Conservation (phyloP, 805 yeast genomes). For the Tetrapisispora iriomotensis region DNA sequence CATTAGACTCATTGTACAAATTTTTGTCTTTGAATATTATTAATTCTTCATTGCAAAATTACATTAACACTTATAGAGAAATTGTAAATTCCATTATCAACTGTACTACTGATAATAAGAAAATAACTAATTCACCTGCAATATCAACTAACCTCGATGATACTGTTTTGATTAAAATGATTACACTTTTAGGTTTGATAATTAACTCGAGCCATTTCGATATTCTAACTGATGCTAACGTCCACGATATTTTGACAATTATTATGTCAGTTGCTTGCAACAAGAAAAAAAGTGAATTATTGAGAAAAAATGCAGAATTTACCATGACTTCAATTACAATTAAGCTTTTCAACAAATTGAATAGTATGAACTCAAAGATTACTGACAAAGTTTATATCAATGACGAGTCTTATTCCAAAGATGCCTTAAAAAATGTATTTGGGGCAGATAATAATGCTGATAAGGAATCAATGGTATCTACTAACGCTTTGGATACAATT, state of each 20-base stretch:
- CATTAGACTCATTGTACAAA: conserved; percentile 64
- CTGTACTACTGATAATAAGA: conserved; percentile 89
- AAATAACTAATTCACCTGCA: conserved; percentile 63
- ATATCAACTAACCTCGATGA: conserved; percentile 44
- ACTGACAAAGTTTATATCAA: conserved; percentile 33
- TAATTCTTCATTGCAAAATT: conserved; percentile 44
- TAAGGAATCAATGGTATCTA: neutral
- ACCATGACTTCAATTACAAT: conserved; percentile 61
- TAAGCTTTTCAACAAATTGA: conserved; percentile 52
- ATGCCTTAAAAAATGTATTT: conserved; percentile 41
- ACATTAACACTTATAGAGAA: conserved; percentile 42
- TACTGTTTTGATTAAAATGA: conserved; percentile 71
- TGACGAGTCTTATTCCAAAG: conserved; percentile 39
- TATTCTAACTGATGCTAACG: conserved; percentile 61
- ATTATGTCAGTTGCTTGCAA: conserved; percentile 85
- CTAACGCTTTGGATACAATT: too few relatives aligned
- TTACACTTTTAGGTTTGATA: conserved; percentile 56
- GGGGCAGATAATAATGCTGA: conserved; percentile 11
- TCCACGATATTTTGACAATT: conserved; percentile 80
- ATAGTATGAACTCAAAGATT: conserved; percentile 39
- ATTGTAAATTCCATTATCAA: conserved; percentile 60
- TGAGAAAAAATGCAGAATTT: conserved; percentile 79
- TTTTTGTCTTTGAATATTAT: conserved; percentile 61
- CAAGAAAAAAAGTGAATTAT: conserved; percentile 77
- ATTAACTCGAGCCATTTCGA: conserved; percentile 53